phyloP scores from a whole-genome alignment of 257 asterid species.

The Solanum chmielewskii region DNA sequence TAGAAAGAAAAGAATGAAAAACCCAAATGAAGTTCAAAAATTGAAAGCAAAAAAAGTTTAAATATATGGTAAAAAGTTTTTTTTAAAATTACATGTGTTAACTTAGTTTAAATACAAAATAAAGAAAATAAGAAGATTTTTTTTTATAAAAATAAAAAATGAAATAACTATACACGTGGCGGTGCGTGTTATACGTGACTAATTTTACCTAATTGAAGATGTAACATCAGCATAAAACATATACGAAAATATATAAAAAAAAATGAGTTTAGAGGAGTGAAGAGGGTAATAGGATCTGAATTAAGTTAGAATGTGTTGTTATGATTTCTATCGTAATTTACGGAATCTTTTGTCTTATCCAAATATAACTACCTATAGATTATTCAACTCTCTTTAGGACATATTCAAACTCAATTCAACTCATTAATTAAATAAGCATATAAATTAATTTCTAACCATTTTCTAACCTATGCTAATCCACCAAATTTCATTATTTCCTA shows the following conservation, averaged over 20 bases:
- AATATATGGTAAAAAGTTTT: background rate
- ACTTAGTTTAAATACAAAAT: background rate
- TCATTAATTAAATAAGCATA: background rate
- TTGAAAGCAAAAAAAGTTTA: background rate
- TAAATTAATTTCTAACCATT: background rate
- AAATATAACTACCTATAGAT: background rate
- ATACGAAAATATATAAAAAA: no score
- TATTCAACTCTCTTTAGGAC: background rate
- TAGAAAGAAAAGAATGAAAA: background rate
- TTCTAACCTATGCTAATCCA: background rate
- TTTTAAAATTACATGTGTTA: background rate
- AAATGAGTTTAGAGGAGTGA: background rate
- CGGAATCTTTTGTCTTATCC: background rate
- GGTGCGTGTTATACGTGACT: background rate
- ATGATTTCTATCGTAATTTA: no score
- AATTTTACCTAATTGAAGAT: background rate
- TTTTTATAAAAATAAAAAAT: no score
- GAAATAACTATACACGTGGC: background rate
- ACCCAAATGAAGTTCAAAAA: background rate
- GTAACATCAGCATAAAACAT: background rate
- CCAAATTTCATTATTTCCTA: background rate
- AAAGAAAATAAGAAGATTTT: background rate
- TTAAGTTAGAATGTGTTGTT: no score
- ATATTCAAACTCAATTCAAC: background rate
- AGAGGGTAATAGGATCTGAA: background rate